phyloP scores from a whole-genome alignment of 441 rosid genomes.

The Corymbia citriodora region DNA sequence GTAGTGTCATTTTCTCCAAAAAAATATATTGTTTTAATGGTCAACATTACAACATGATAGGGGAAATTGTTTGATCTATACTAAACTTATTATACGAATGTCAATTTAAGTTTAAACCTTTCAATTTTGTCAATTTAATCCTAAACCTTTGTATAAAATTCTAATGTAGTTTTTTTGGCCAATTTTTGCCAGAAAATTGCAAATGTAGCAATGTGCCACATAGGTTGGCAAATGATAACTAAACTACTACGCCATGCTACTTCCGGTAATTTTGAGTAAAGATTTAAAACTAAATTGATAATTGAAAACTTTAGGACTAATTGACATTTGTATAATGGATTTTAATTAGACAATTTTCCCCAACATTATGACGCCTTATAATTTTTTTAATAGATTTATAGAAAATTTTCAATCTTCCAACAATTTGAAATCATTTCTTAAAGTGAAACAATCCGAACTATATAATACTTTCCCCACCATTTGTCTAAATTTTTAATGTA shows the following conservation, averaged over 20 bases:
- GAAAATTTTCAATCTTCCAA: neutral
- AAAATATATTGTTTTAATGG: neutral
- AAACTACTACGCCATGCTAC: neutral
- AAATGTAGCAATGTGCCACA: rapidly evolving
- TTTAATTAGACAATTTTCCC: neutral
- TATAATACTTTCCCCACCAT: neutral
- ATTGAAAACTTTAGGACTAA: neutral
- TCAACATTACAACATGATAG: neutral
- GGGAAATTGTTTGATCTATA: neutral
- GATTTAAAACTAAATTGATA: neutral
- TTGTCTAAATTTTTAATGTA: neutral
- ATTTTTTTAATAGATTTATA: neutral
- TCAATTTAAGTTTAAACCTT: neutral
- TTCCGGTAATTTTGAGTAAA: neutral
- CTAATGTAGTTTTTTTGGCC: neutral
- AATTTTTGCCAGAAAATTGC: neutral
- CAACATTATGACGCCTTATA: neutral
- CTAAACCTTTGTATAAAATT: neutral
- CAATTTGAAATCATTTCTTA: neutral
- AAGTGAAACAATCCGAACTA: neutral
- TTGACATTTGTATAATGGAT: rapidly evolving
- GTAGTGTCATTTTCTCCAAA: neutral
- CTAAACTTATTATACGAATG: neutral
- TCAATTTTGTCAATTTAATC: neutral
- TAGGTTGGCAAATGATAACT: neutral